Percentiles rank a stretch among this genome's conserved stretches.
Evolutionary conservation across 345 rosid species (phyloP).

Genomic region (Salix exigua): DNA sequence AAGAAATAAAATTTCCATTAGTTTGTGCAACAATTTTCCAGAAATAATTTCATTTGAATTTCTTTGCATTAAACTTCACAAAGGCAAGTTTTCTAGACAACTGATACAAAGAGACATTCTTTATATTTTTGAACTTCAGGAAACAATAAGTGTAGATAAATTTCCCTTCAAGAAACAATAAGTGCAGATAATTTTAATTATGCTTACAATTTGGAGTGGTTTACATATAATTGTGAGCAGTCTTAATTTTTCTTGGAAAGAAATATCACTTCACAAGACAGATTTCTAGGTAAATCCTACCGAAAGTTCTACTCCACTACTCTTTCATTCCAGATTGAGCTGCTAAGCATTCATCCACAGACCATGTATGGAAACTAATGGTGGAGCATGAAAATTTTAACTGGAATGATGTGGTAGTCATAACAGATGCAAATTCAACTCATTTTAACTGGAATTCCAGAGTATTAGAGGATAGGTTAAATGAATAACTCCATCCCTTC

Average conservation of each 20-base stretch:
- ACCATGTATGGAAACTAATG: conserved; percentile 4
- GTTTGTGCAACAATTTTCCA: conserved; percentile 15
- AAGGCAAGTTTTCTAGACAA: conserved; percentile 15
- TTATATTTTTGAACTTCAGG: conserved; percentile 18
- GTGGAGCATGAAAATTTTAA: not conserved
- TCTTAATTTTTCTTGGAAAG: not conserved
- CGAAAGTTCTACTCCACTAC: not conserved
- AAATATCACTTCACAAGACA: not conserved
- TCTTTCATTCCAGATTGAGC: not conserved
- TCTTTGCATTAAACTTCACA: conserved; percentile 14
- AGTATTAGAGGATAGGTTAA: not conserved
- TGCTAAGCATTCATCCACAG: conserved; percentile 1
- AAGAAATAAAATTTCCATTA: conserved; percentile 19
- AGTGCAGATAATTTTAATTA: not conserved
- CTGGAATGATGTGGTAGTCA: no score
- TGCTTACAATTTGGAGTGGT: not conserved
- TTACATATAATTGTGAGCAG: no score
- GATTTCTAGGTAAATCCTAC: not conserved
- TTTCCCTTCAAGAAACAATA: conserved; percentile 6
- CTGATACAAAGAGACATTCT: conserved; percentile 27
- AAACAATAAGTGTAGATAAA: conserved; percentile 24
- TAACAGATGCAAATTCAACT: not conserved
- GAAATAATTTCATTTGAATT: conserved; percentile 21
- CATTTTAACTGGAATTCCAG: not conserved
- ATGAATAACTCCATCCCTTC: not conserved